Base-by-base conservation (phyloP, 78 protist species). In the Pelomyxa schiedti region DNA sequence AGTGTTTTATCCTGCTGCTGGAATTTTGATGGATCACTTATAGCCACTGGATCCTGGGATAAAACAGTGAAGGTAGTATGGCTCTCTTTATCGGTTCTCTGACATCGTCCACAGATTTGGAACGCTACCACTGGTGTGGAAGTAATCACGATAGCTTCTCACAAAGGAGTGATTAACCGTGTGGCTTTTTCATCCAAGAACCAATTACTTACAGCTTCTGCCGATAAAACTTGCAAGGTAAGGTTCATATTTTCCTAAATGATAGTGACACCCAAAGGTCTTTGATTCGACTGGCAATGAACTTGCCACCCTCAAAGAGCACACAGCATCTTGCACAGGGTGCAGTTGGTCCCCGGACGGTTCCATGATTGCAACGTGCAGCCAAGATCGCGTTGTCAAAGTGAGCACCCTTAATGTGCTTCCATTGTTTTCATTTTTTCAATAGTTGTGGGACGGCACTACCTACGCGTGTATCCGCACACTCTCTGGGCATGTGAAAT, bases 261-360 rank as follows among this genome's bases (percentile, higher is more conserved):
- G 2, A 4, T 36, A 22, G 71, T 77, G 69, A n/a, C 6, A 37
- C 1, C 43, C 67, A 16, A 64, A 26, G 5, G 68, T 66, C 28
- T 79, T 78, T 4, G 82, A 83, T 47, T 71, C 37, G 28, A 78
- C 71, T n/a, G 52, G 72, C n/a, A 69, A 69, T 70, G 76, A 69
- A 39, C 69, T 72, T 63, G 72, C 75, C 3, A 35, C 77, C 0
- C 77, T 72, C 81, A 32, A 22, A 4, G 80, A 71, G 73, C 38
- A 36, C 24, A 66, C 40, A 8, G 0, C 9, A 3, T n/a, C n/a
- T n/a, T n/a, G n/a, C n/a, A n/a, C n/a, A n/a, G n/a, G n/a, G n/a
- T n/a, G n/a, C n/a, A n/a, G n/a, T n/a, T 47, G 16, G 32, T 24
- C 32, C 58, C 58, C 58, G 32, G 58, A 47, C 58, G 58, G 58